phyloP scores from a whole-genome alignment of 805 yeast genomes.

The Priceomyces melissophilus region DNA sequence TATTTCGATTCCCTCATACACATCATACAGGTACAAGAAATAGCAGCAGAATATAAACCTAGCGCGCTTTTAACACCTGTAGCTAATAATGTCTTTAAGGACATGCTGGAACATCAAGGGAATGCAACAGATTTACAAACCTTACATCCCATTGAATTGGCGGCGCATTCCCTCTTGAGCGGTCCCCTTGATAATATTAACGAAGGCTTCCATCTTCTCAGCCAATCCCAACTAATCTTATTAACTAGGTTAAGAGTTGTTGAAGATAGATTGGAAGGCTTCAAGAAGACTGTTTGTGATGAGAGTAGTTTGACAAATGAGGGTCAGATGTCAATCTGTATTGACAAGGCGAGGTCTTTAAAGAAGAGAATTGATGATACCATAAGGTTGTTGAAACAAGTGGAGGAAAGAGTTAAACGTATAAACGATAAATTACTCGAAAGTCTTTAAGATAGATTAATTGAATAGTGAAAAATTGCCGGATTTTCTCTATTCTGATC shows the following conservation, averaged over 20 bases:
- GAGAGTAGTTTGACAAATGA: slow-evolving; percentile 14
- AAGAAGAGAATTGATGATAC: slow-evolving; percentile 28
- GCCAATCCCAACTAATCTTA: slow-evolving; percentile 55
- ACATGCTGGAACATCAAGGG: too few relatives aligned
- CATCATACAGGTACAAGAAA: too few relatives aligned
- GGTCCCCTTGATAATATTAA: slow-evolving; percentile 51
- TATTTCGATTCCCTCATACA: too few relatives aligned
- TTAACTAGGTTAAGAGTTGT: slow-evolving; percentile 45
- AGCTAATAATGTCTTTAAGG: too few relatives aligned
- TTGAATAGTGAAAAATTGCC: too few relatives aligned
- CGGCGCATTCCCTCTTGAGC: slow-evolving; percentile 54
- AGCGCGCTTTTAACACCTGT: too few relatives aligned
- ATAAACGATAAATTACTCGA: slow-evolving; percentile 12
- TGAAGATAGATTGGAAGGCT: slow-evolving; percentile 29
- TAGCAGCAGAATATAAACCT: too few relatives aligned
- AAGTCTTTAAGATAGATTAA: neutral
- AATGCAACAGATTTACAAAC: slow-evolving; percentile 15
- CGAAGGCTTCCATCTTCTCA: slow-evolving; percentile 48
- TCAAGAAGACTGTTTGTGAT: slow-evolving; percentile 19
- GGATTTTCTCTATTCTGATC: too few relatives aligned
- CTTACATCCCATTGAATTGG: slow-evolving; percentile 57
- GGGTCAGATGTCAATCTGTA: slow-evolving; percentile 16
- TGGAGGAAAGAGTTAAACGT: slow-evolving; percentile 33
- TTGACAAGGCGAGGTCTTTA: slow-evolving; percentile 23
- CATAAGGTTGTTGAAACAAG: slow-evolving; percentile 27